These are phyloP conservation scores for Saccharum officinarum DNA, from an alignment of 176 grass and related monocot genomes.

Conservation along the genomic window DNA sequence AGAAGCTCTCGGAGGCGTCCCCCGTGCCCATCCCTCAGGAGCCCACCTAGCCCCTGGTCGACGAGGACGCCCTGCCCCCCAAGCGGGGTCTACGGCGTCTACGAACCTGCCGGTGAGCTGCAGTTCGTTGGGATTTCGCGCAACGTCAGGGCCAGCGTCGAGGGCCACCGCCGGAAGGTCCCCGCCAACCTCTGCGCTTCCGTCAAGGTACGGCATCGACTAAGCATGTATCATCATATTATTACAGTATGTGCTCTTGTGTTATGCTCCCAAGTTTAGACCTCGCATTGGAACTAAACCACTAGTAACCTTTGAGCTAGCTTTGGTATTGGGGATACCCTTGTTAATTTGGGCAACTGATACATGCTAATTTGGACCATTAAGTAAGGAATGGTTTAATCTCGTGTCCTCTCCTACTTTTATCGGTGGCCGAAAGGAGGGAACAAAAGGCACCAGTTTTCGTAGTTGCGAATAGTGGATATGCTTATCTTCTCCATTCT, in stretches of 20 bases:
- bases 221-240: too few species aligned
- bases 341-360: too few species aligned
- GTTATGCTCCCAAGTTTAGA: too few species aligned
- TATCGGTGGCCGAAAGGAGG: background rate
- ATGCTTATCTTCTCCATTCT: background rate
- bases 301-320: too few species aligned
- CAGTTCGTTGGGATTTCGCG: constrained; percentile 89
- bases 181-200: constrained; percentile 64
- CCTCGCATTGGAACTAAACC: too few species aligned
- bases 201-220: constrained; percentile 56
- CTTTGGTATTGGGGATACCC: too few species aligned
- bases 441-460: background rate
- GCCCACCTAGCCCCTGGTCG: constrained; percentile 28
- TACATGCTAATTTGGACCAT: too few species aligned
- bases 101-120: constrained; percentile 55
- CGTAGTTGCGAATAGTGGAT: background rate
- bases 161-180: constrained; percentile 68
- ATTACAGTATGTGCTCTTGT: too few species aligned
- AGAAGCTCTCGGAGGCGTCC: constrained; percentile 59
- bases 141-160: constrained; percentile 74
- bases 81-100: constrained; percentile 75
- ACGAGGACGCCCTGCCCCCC: constrained; percentile 36
- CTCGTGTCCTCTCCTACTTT: too few species aligned
- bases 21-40: constrained; percentile 48
- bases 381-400: too few species aligned